Conservation (phyloP, 2,329 filamentous ascomycete genomes). For the Zasmidium citrigriseum region DNA sequence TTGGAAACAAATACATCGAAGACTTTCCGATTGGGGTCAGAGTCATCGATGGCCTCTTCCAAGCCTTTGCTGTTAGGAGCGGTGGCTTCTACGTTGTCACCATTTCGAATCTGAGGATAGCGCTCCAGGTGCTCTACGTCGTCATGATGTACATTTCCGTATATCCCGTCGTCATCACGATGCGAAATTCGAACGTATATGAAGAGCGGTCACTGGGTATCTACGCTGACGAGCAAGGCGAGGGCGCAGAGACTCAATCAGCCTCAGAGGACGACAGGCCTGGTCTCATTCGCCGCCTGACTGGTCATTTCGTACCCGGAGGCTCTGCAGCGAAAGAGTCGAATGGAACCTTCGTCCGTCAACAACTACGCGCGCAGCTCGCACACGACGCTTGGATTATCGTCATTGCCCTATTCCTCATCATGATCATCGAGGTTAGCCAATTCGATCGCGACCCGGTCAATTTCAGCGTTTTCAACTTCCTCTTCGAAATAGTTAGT, state of each 20-base stretch:
- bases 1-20: constrained; percentile 54
- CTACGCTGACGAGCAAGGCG: constrained; percentile 45
- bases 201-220: constrained; percentile 64
- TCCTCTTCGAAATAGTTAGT: constrained; percentile 49
- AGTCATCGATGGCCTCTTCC: constrained; percentile 60
- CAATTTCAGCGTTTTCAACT: constrained; percentile 45
- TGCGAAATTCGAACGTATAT: constrained; percentile 62
- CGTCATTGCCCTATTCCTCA: constrained; percentile 47
- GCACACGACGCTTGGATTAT: constrained; percentile 50
- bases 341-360: constrained; percentile 41
- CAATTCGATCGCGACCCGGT: constrained; percentile 39
- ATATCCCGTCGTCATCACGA: constrained; percentile 62
- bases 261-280: neutral
- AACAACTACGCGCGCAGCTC: constrained; percentile 50
- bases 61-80: constrained; percentile 55
- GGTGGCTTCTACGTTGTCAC: constrained; percentile 54
- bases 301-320: constrained; percentile 16
- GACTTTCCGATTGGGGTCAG: constrained; percentile 47
- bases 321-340: constrained; percentile 21
- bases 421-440: constrained; percentile 46
- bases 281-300: constrained; percentile 14
- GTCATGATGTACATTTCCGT: constrained; percentile 68
- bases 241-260: constrained; percentile 1
- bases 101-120: constrained; percentile 51
- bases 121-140: constrained; percentile 59